phyloP scores from a whole-genome alignment of 75 land plant species.

The Cunninghamia lanceolata region DNA sequence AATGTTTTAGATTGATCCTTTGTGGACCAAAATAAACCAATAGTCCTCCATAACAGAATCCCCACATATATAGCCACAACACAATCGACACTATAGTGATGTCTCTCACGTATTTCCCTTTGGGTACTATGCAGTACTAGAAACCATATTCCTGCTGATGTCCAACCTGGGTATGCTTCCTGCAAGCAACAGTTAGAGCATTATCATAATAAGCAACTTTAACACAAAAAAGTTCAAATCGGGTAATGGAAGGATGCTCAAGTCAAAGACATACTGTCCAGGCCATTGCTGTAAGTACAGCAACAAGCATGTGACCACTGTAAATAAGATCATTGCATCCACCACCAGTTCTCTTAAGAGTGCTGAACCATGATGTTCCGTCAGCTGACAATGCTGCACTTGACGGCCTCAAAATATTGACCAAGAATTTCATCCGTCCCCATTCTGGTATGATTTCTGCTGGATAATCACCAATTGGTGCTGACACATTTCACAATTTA shows the following conservation, averaged over 20 bases:
- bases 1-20: slow-evolving; percentile 31
- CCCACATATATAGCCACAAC: slow-evolving; percentile 83
- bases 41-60: slow-evolving; percentile 79
- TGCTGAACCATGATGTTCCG: slow-evolving; percentile 58
- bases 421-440: slow-evolving; percentile 89
- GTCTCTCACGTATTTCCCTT: slow-evolving; percentile 84
- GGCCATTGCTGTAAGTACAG: slow-evolving; percentile 96
- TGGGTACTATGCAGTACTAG: slow-evolving; percentile 85
- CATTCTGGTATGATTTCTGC: slow-evolving; percentile 76
- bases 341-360: slow-evolving; percentile 84
- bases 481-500: slow-evolving; percentile 21
- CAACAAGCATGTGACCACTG: slow-evolving; percentile 94
- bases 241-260: not conserved
- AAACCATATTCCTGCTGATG: slow-evolving; percentile 68
- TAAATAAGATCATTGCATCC: slow-evolving; percentile 95
- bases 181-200: slow-evolving; percentile 18
- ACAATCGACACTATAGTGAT: slow-evolving; percentile 85
- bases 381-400: slow-evolving; percentile 36
- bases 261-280: slow-evolving; percentile 70
- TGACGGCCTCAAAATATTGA: slow-evolving; percentile 71
- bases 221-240: not conserved
- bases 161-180: slow-evolving; percentile 95
- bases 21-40: slow-evolving; percentile 65
- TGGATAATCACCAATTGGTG: slow-evolving; percentile 35
- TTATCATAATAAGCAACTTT: slow-evolving; percentile 1